Conservation (phyloP, 208 protist species). For the Novymonas esmeraldas region DNA sequence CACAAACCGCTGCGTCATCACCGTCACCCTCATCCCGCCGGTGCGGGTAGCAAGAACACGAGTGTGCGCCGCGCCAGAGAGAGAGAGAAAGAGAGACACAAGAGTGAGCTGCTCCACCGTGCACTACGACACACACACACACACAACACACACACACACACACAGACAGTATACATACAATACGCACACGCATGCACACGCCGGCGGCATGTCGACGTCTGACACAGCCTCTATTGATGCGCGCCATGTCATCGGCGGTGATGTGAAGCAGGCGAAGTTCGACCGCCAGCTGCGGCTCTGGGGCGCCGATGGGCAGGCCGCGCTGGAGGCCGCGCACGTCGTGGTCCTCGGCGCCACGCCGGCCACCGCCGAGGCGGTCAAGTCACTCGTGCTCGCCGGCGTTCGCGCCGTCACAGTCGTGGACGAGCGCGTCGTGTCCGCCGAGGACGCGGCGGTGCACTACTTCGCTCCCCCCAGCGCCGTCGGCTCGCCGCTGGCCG, state of each 20-base stretch:
- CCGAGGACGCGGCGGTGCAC: constrained; percentile 92
- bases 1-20: too few relatives aligned
- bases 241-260: constrained; percentile 19
- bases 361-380: constrained; percentile 93
- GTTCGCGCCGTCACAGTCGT: constrained; percentile 94
- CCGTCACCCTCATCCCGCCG: too few relatives aligned
- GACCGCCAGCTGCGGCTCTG: constrained; percentile 95
- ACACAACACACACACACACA: neutral
- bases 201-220: neutral
- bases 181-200: neutral
- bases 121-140: neutral
- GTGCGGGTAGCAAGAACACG: too few relatives aligned
- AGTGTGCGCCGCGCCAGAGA: too few relatives aligned
- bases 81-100: too few relatives aligned
- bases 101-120: too few relatives aligned
- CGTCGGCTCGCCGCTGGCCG: constrained; percentile 68
- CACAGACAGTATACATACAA: neutral
- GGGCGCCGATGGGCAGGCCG: constrained; percentile 92
- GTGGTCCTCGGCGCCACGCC: constrained; percentile 93
- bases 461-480: constrained; percentile 90
- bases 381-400: constrained; percentile 96
- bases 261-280: constrained; percentile 68
- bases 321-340: constrained; percentile 84
- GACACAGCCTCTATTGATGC: neutral
- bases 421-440: constrained; percentile 83